Evolutionary conservation across 2,329 filamentous ascomycete species (phyloP).

Genomic region (Trichoderma harzianum): DNA sequence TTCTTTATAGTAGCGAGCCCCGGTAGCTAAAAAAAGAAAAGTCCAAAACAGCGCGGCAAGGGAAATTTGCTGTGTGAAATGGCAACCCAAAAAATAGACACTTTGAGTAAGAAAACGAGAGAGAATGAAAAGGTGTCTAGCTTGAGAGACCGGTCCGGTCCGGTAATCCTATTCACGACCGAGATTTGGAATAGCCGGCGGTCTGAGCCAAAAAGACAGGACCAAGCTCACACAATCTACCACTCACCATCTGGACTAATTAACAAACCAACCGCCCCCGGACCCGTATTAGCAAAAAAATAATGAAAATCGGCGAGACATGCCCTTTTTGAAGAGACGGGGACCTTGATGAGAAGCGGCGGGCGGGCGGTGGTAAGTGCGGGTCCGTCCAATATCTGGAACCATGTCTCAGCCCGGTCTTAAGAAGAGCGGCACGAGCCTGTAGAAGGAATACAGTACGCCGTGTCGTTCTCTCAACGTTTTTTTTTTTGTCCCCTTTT

Average conservation of each 20-base stretch:
- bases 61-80: background rate
- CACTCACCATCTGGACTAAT: background rate
- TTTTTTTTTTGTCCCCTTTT: background rate
- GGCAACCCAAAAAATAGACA: background rate
- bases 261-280: background rate
- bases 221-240: background rate
- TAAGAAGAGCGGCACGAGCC: background rate
- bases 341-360: background rate
- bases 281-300: background rate
- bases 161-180: background rate
- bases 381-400: background rate
- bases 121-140: background rate
- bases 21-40: background rate
- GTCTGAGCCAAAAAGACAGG: background rate
- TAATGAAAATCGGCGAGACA: slow-evolving; percentile 1
- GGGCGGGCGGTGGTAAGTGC: slow-evolving; percentile 3
- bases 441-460: background rate
- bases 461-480: background rate
- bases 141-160: background rate
- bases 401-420: background rate
- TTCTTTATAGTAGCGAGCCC: background rate
- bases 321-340: background rate
- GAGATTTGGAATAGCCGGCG: background rate
- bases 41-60: background rate
- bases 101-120: background rate